phyloP scores from a whole-genome alignment of 139 green algal species.

The Pleodorina starrii region DNA sequence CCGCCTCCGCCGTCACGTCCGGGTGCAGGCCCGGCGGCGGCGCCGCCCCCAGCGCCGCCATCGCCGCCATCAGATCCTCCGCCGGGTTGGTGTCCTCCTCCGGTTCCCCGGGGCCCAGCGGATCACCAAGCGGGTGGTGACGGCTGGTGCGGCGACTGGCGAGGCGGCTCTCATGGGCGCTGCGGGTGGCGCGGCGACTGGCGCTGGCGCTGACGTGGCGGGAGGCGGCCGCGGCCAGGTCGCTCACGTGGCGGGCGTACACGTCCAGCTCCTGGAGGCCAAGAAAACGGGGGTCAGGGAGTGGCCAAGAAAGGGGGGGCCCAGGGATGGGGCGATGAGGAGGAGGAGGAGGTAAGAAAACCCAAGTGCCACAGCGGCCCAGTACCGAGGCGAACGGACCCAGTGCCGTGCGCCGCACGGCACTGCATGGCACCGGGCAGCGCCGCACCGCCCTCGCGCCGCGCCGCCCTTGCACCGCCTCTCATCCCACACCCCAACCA shows the following conservation, averaged over 20 bases:
- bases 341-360: too few relatives aligned
- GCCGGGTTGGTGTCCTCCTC: neutral
- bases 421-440: too few relatives aligned
- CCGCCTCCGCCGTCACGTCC: neutral
- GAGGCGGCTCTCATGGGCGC: neutral
- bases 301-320: too few relatives aligned
- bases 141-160: neutral
- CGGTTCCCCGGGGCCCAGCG: neutral
- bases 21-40: neutral
- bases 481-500: too few relatives aligned
- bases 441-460: too few relatives aligned
- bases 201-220: neutral
- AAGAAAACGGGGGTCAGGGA: too few relatives aligned
- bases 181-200: constrained; percentile 10
- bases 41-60: neutral
- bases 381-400: too few relatives aligned
- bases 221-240: neutral
- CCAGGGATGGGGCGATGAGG: too few relatives aligned
- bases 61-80: neutral
- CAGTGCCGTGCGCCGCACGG: too few relatives aligned
- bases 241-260: neutral
- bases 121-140: too few relatives aligned
- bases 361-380: too few relatives aligned
- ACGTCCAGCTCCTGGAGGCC: neutral
- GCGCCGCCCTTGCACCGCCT: too few relatives aligned